A percentile compares a stretch with the other conserved stretches of the same genome.
Evolutionary conservation across 305 asterid genomes (phyloP).

Genomic region (Euphrasia arctica): DNA sequence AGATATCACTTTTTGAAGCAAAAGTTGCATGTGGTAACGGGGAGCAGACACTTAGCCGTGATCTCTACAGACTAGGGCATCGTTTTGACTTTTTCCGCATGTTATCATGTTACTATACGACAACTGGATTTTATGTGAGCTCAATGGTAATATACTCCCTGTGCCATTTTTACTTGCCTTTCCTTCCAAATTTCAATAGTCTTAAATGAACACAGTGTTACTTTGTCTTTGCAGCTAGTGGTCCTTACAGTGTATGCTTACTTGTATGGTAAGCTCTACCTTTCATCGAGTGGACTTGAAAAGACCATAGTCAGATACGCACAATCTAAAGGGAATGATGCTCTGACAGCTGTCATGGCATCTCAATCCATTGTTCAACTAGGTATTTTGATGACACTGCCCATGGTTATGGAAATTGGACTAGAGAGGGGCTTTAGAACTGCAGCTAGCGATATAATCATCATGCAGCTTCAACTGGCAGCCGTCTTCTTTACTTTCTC

Average conservation of each 20-base stretch:
- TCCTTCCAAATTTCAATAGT: slow-evolving; percentile 10
- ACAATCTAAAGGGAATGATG: slow-evolving; percentile 58
- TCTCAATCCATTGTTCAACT: slow-evolving; percentile 79
- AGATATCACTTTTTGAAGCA: slow-evolving; percentile 83
- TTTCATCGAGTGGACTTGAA: slow-evolving; percentile 78
- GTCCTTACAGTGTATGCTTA: slow-evolving; percentile 75
- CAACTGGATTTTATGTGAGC: slow-evolving; percentile 81
- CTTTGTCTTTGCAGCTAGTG: slow-evolving; percentile 54
- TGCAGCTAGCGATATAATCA: slow-evolving; percentile 62
- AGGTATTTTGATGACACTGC: slow-evolving; percentile 74
- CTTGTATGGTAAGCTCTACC: slow-evolving; percentile 79
- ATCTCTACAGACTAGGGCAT: slow-evolving; percentile 83
- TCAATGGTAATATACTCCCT: slow-evolving; percentile 56
- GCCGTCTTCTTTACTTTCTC: slow-evolving; percentile 80
- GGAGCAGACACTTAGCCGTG: slow-evolving; percentile 87
- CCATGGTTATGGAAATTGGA: slow-evolving; percentile 91
- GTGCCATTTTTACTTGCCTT: slow-evolving; percentile 4
- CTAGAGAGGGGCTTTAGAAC: slow-evolving; percentile 82
- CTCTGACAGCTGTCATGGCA: slow-evolving; percentile 71
- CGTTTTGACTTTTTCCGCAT: slow-evolving; percentile 89
- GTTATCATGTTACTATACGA: slow-evolving; percentile 75
- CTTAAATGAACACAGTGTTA: slow-evolving; percentile 12
- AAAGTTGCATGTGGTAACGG: slow-evolving; percentile 94
- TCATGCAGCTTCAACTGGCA: slow-evolving; percentile 83
- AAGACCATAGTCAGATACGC: slow-evolving; percentile 56